Evolutionary conservation across 179 eudicot species (phyloP), one percentile per base, ranked within the genome.

Genomic region (Amaranthus tricolor): DNA sequence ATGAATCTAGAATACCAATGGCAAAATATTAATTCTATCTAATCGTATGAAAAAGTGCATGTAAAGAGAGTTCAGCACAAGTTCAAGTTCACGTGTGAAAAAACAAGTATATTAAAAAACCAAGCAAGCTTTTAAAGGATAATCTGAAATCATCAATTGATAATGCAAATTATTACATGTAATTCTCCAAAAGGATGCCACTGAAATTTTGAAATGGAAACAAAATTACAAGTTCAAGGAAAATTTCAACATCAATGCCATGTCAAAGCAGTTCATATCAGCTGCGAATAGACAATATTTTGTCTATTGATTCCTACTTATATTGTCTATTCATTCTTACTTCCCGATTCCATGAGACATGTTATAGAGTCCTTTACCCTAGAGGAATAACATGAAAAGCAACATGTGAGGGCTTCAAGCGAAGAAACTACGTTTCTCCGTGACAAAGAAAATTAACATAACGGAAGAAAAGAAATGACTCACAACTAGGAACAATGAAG

Each of bases 261-360:
- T 40, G 51, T 10, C n/a, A 40, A n/a, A 24, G 65, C 73, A 24
- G 45, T 58, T n/a, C 44, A 49, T 67, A 67, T 44, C 53, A 9
- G 63, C 71, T 8, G 71, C 49, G 16, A 7, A 54, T 15, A 62
- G 62, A 59, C 59, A 69, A 54, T 21, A 20, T 17, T 21, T n/a
- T 4, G 72, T 63, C 43, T 14, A 62, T 31, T 93, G 88, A 89
- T 89, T 93, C 94, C 80, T 88, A 89, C 96, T 93, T 93, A n/a
- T n/a, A n/a, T n/a, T 4, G 72, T 63, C 43, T 14, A 62, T 31
- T 93, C 89, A 89, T 89, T 93, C 94, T 81, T 88, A 89, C 96
- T 93, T 93, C 64, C 96, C 96, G 19, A 91, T 86, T 54, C 96
- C 96, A 79, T 89, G 91, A 67, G 98, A 91, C 98, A 93, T 88